These are phyloP conservation scores for Psilocybe subaeruginosa DNA, from an alignment of 768 basidiomycete genomes.

Conservation along the genomic window DNA sequence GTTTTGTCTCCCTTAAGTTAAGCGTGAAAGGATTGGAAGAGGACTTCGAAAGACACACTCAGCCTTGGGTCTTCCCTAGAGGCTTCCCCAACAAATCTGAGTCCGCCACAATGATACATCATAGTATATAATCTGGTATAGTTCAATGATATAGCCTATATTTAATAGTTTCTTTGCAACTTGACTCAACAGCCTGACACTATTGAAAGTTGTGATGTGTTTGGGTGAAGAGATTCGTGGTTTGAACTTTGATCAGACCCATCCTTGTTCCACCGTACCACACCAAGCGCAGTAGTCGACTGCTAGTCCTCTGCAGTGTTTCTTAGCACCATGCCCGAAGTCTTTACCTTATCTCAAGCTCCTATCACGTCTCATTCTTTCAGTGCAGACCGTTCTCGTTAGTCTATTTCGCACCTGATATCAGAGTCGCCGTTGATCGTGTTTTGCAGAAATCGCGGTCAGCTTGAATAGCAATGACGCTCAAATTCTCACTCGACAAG, in stretches of 20 bases:
- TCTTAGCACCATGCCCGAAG: slow-evolving; percentile 61
- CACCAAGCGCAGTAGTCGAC: slow-evolving; percentile 70
- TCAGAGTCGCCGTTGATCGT: not conserved
- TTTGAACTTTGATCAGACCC: not conserved
- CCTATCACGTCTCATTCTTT: slow-evolving; percentile 92
- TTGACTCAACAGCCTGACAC: no score
- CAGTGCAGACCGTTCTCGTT: slow-evolving; percentile 85
- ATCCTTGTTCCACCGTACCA: not conserved
- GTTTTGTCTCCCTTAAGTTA: not conserved
- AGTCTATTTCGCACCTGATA: slow-evolving; percentile 33
- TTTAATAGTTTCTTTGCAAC: no score
- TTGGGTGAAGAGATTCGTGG: not conserved
- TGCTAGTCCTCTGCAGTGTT: slow-evolving; percentile 73
- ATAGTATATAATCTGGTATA: no score
- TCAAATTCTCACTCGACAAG: slow-evolving; percentile 73
- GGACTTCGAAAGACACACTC: no score
- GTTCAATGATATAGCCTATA: no score
- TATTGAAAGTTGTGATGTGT: not conserved
- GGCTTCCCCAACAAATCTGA: no score
- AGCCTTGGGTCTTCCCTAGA: no score
- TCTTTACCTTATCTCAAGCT: slow-evolving; percentile 75
- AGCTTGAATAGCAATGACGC: slow-evolving; percentile 91
- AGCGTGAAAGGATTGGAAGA: no score
- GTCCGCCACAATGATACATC: no score
- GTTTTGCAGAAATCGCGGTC: slow-evolving; percentile 77